phyloP scores from a whole-genome alignment of 2,329 filamentous ascomycete genomes.

The Hypomyces rosellus region DNA sequence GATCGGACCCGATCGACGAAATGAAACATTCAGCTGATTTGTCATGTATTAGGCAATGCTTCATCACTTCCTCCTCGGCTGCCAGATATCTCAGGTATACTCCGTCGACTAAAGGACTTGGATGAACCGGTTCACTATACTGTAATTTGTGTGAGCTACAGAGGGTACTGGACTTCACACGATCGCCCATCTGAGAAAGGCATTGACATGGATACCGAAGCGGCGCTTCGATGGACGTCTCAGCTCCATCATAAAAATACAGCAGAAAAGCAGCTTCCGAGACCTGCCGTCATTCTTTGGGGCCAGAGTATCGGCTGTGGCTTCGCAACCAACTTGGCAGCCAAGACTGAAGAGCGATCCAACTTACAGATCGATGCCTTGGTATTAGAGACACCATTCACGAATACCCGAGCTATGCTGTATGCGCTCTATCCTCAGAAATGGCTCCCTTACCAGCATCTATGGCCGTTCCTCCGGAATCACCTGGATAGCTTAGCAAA shows the following conservation, averaged over 20 bases:
- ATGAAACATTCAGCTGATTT: background rate
- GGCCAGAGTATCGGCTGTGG: slow-evolving; percentile 72
- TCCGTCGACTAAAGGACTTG: slow-evolving; percentile 38
- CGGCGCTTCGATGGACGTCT: slow-evolving; percentile 57
- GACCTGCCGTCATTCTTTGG: slow-evolving; percentile 56
- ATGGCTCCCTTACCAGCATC: slow-evolving; percentile 71
- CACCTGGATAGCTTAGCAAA: slow-evolving; percentile 51
- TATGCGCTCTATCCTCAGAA: slow-evolving; percentile 67
- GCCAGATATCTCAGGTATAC: slow-evolving; percentile 48
- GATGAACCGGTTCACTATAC: slow-evolving; percentile 35
- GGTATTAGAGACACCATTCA: slow-evolving; percentile 71
- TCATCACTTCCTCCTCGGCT: slow-evolving; percentile 52
- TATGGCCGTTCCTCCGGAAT: slow-evolving; percentile 67
- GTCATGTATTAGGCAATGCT: slow-evolving; percentile 46
- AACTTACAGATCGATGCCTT: slow-evolving; percentile 42
- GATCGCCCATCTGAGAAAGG: slow-evolving; percentile 65
- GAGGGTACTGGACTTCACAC: slow-evolving; percentile 72
- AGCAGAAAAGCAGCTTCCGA: slow-evolving; percentile 13
- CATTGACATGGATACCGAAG: slow-evolving; percentile 61
- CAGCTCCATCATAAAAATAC: slow-evolving; percentile 28
- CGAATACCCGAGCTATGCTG: slow-evolving; percentile 65
- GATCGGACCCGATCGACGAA: background rate
- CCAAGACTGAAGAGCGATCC: slow-evolving; percentile 24
- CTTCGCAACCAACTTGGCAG: slow-evolving; percentile 58
- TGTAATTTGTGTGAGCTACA: slow-evolving; percentile 54